These are phyloP conservation scores for Penicillium antarcticum DNA, from an alignment of 495 filamentous ascomycete species.

Conservation along the genomic window DNA sequence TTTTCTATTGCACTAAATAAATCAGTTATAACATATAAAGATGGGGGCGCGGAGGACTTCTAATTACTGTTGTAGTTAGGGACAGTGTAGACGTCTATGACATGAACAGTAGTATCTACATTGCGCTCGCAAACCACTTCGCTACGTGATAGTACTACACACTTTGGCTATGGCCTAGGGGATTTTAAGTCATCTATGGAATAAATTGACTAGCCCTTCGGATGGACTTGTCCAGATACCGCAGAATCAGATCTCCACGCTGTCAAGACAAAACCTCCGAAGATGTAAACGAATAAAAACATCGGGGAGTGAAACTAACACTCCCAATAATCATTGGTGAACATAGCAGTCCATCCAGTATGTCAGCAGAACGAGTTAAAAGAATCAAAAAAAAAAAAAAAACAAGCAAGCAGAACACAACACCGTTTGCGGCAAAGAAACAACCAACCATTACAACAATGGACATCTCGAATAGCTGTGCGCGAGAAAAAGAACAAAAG, in stretches of 20 bases:
- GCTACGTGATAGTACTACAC: too few species aligned
- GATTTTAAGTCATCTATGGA: constrained; percentile 13
- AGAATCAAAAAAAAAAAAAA: background rate
- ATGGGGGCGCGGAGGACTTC: too few species aligned
- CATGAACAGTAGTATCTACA: too few species aligned
- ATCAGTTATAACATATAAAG: too few species aligned
- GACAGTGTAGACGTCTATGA: too few species aligned
- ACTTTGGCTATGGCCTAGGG: too few species aligned
- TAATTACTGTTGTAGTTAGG: too few species aligned
- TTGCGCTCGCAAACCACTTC: too few species aligned
- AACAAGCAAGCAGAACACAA: constrained; percentile 4
- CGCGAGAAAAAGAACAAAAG: constrained; percentile 7
- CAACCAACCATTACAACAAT: constrained; percentile 29
- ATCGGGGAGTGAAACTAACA: constrained; percentile 1
- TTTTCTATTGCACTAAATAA: too few species aligned
- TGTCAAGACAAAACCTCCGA: background rate
- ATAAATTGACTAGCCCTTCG: constrained; percentile 14
- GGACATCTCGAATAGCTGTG: constrained; percentile 16
- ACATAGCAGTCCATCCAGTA: background rate
- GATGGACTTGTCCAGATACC: background rate
- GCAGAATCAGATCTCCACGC: constrained; percentile 3
- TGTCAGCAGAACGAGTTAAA: background rate
- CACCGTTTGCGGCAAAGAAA: constrained; percentile 11
- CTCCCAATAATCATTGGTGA: constrained; percentile 5
- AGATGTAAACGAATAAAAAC: constrained; percentile 1